phyloP scores from a whole-genome alignment of 2,329 filamentous ascomycete species.

The Chaetomium globosum region DNA sequence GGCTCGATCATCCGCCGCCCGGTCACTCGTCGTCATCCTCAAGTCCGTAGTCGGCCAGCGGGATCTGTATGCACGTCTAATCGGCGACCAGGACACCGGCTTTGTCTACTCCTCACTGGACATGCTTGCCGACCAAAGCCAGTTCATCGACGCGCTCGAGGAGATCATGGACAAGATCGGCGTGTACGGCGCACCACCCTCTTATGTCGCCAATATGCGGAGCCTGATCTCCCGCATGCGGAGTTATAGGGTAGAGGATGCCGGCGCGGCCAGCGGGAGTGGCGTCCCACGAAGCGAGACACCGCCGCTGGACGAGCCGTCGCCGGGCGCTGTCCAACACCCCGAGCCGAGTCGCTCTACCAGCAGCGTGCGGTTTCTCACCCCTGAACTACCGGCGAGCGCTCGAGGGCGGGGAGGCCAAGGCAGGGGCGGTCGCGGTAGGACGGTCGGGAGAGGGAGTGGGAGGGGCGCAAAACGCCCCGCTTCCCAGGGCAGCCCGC shows the following conservation, averaged over 20 bases:
- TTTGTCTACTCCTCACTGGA: slow-evolving; percentile 53
- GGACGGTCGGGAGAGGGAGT: slow-evolving; percentile 8
- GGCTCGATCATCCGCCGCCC: slow-evolving; percentile 52
- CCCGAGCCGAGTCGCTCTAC: background rate
- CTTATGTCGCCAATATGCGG: slow-evolving; percentile 41
- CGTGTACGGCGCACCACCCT: slow-evolving; percentile 35
- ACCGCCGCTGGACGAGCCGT: slow-evolving; percentile 15
- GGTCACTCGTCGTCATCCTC: slow-evolving; percentile 53
- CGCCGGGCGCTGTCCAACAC: slow-evolving; percentile 3
- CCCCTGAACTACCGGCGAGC: slow-evolving; percentile 30
- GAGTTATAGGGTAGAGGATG: slow-evolving; percentile 24
- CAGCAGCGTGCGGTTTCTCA: slow-evolving; percentile 27
- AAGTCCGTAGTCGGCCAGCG: slow-evolving; percentile 48
- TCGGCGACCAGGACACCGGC: slow-evolving; percentile 49
- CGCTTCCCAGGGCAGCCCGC: slow-evolving; percentile 10
- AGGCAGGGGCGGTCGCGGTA: slow-evolving; percentile 15
- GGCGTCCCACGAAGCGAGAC: slow-evolving; percentile 27
- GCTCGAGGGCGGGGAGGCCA: slow-evolving; percentile 17
- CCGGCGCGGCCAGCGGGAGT: slow-evolving; percentile 9
- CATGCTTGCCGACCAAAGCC: slow-evolving; percentile 49
- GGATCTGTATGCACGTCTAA: slow-evolving; percentile 53
- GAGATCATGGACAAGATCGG: slow-evolving; percentile 40
- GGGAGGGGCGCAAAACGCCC: slow-evolving; percentile 28
- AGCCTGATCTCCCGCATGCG: slow-evolving; percentile 40
- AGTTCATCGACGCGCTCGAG: slow-evolving; percentile 47